Conservation (phyloP, 2,329 filamentous ascomycete species). For the Trichophyton simii region DNA sequence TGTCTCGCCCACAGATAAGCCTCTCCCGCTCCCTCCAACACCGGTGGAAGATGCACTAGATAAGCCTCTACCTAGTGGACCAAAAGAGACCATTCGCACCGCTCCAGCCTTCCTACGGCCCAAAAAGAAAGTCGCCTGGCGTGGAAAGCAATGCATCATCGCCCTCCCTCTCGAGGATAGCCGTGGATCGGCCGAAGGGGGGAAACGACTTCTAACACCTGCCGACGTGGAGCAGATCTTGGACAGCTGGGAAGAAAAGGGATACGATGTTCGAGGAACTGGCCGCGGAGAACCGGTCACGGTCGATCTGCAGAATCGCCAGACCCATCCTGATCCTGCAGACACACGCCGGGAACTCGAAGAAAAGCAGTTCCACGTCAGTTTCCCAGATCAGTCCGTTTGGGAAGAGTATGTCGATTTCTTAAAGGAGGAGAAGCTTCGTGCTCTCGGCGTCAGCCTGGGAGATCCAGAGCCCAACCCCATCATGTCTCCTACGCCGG, state of each 20-base stretch:
- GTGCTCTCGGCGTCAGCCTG: slow-evolving; percentile 75
- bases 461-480: slow-evolving; percentile 57
- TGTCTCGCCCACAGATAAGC: slow-evolving; percentile 10
- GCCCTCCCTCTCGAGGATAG: slow-evolving; percentile 55
- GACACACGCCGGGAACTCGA: slow-evolving; percentile 27
- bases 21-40: slow-evolving; percentile 11
- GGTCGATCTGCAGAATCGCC: slow-evolving; percentile 27
- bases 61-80: slow-evolving; percentile 7
- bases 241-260: slow-evolving; percentile 31
- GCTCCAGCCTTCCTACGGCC: slow-evolving; percentile 22
- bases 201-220: slow-evolving; percentile 27
- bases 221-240: slow-evolving; percentile 30
- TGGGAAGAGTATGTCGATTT: slow-evolving; percentile 73
- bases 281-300: slow-evolving; percentile 21
- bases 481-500: slow-evolving; percentile 52
- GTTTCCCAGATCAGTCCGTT: slow-evolving; percentile 37
- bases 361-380: slow-evolving; percentile 24
- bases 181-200: slow-evolving; percentile 40
- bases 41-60: slow-evolving; percentile 6
- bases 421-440: slow-evolving; percentile 80
- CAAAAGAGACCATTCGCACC: slow-evolving; percentile 13
- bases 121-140: slow-evolving; percentile 66
- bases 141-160: slow-evolving; percentile 61
- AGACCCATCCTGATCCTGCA: slow-evolving; percentile 30
- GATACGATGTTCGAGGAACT: slow-evolving; percentile 33